These are phyloP conservation scores for Sedum album DNA, from an alignment of 164 flowering plant species.

Conservation along the genomic window DNA sequence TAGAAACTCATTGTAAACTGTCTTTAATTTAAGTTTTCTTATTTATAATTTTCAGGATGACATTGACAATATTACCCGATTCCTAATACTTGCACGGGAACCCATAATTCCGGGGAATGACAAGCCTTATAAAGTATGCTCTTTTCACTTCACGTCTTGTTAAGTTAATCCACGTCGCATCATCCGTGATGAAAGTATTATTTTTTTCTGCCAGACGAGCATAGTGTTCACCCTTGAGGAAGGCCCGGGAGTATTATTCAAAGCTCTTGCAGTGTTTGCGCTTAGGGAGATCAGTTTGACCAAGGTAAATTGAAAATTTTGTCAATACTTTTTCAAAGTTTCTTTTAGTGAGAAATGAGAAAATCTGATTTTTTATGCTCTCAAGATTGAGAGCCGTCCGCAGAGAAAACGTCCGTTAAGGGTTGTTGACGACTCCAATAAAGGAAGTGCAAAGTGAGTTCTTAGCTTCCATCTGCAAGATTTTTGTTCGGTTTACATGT, in stretches of 20 bases:
- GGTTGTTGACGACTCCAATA: conserved; percentile 79
- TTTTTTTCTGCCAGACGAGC: conserved; percentile 57
- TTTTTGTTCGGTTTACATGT: not conserved
- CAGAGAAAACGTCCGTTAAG: conserved; percentile 68
- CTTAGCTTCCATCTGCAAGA: not conserved
- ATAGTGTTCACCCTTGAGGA: conserved; percentile 91
- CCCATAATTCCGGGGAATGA: conserved; percentile 75
- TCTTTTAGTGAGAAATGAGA: not conserved
- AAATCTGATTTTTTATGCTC: not conserved
- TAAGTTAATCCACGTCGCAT: not conserved
- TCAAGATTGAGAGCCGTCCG: conserved; percentile 94
- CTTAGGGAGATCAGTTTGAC: conserved; percentile 69
- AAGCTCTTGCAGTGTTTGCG: conserved; percentile 93
- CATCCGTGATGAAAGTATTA: not conserved
- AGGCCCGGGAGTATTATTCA: conserved; percentile 88
- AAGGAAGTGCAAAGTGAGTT: conserved; percentile 79
- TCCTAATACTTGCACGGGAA: conserved; percentile 82
- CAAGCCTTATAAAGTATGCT: conserved; percentile 60
- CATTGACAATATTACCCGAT: conserved; percentile 67
- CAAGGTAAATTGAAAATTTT: conserved; percentile 48
- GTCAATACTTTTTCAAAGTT: not conserved
- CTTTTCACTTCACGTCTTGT: not conserved
- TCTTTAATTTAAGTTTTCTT: conserved; percentile 12
- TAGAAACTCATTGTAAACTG: not conserved
- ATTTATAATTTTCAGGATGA: conserved; percentile 51